phyloP scores from a whole-genome alignment of 2,329 filamentous ascomycete genomes.

The Sclerotiophoma versabilis region DNA sequence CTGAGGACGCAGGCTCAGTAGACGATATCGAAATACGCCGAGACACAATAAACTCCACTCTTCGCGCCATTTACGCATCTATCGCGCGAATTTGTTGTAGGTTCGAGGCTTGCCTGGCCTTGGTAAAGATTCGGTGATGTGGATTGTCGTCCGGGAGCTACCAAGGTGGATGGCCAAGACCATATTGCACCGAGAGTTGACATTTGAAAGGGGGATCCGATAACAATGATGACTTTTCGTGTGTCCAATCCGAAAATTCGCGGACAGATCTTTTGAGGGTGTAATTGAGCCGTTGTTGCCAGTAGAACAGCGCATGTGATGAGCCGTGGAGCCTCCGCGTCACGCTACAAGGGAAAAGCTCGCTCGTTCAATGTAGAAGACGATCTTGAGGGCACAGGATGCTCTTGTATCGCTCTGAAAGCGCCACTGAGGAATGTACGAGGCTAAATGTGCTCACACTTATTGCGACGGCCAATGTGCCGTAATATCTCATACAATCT shows the following conservation, averaged over 20 bases:
- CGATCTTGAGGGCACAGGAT: background rate
- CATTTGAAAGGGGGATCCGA: background rate
- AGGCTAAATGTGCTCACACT: constrained; percentile 7
- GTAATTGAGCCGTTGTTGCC: background rate
- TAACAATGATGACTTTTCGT: too few relatives aligned
- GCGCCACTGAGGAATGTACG: background rate
- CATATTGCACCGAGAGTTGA: background rate
- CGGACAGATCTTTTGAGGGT: background rate
- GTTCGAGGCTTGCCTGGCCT: background rate
- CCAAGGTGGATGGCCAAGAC: background rate
- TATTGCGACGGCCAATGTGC: background rate
- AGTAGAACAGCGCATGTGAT: background rate
- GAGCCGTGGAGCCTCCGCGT: too few relatives aligned
- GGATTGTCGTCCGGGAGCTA: background rate
- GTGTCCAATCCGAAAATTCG: background rate
- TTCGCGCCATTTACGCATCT: background rate
- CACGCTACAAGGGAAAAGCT: background rate
- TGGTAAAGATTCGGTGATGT: background rate
- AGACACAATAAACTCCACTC: background rate
- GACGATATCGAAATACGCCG: background rate
- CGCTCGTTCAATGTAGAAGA: background rate
- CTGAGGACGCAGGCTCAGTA: background rate
- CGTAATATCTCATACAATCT: background rate
- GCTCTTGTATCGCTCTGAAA: background rate
- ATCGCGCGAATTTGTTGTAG: background rate